Conservation (phyloP, 2,329 filamentous ascomycete genomes). For the Didymella segeticola region DNA sequence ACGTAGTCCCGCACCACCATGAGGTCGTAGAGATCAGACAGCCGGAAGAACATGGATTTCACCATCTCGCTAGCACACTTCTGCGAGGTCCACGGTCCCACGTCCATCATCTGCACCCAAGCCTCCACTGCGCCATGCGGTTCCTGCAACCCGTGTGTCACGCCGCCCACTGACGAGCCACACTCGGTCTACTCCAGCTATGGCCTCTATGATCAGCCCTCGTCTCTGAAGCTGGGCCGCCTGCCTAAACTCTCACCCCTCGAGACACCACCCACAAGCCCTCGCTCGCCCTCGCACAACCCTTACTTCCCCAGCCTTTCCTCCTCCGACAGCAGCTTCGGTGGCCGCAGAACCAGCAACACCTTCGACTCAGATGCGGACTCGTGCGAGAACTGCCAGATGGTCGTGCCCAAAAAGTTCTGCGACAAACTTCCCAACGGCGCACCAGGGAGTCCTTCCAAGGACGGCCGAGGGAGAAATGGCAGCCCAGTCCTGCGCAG, state of each 20-base stretch:
- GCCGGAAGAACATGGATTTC: slow-evolving; percentile 48
- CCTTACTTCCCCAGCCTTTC: slow-evolving; percentile 58
- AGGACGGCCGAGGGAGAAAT: slow-evolving; percentile 58
- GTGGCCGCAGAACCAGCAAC: slow-evolving; percentile 43
- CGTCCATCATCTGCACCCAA: slow-evolving; percentile 67
- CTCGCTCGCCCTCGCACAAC: slow-evolving; percentile 51
- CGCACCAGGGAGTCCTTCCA: slow-evolving; percentile 58
- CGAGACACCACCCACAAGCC: slow-evolving; percentile 51
- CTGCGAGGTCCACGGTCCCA: slow-evolving; percentile 68
- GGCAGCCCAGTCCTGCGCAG: slow-evolving; percentile 63
- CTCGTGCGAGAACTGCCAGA: slow-evolving; percentile 64
- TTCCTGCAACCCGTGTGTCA: slow-evolving; percentile 59
- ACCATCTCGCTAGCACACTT: slow-evolving; percentile 67
- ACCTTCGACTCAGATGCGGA: slow-evolving; percentile 57
- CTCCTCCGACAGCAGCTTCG: slow-evolving; percentile 40
- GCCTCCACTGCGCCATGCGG: slow-evolving; percentile 62
- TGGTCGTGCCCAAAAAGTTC: slow-evolving; percentile 62
- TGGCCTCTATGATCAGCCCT: slow-evolving; percentile 43
- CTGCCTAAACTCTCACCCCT: slow-evolving; percentile 47
- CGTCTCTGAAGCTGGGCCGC: slow-evolving; percentile 42
- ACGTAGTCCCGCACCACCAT: slow-evolving; percentile 35
- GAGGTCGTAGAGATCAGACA: slow-evolving; percentile 37
- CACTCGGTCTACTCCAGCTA: slow-evolving; percentile 42
- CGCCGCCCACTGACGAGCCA: slow-evolving; percentile 49
- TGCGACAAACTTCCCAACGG: slow-evolving; percentile 61